Evolutionary conservation across 305 asterid genomes (phyloP).

Genomic region (Solanum hybrid): DNA sequence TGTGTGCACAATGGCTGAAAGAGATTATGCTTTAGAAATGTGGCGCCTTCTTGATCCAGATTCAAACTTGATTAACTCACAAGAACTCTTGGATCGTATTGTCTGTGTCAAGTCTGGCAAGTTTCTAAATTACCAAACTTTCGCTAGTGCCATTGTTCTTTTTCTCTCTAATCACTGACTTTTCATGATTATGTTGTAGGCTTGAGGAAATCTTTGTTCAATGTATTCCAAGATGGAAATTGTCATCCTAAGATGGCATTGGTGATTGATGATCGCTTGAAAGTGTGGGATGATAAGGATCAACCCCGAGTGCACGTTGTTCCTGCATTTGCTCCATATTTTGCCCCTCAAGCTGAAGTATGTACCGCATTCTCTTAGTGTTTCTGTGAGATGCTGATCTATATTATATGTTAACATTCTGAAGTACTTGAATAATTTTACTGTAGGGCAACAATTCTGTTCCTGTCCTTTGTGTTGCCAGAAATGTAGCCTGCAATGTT

Average conservation of each 20-base stretch:
- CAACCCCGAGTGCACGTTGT: constrained; percentile 96
- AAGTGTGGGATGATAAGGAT: constrained; percentile 97
- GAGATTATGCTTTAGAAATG: constrained; percentile 97
- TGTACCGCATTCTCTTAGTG: constrained; percentile 6
- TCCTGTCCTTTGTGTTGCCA: constrained; percentile 90
- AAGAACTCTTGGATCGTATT: constrained; percentile 74
- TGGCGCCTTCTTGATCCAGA: constrained; percentile 99
- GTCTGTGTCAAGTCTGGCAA: constrained; percentile 93
- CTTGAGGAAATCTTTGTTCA: constrained; percentile 68
- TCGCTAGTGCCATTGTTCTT: not conserved
- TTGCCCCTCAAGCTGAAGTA: constrained; percentile 98
- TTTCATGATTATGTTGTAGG: constrained; percentile 31
- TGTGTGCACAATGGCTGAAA: constrained; percentile 99
- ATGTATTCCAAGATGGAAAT: constrained; percentile 79
- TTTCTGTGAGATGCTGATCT: constrained; percentile 4
- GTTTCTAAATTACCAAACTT: constrained; percentile 15
- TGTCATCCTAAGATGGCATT: constrained; percentile 97
- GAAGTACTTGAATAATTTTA: constrained; percentile 1
- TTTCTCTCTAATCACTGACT: constrained; percentile 1
- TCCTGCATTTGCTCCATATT: constrained; percentile 97
- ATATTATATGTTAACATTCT: constrained; percentile 14
- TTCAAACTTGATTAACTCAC: constrained; percentile 63
- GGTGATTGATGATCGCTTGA: constrained; percentile 93
- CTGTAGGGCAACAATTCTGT: constrained; percentile 68
- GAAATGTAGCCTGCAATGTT: constrained; percentile 96